A percentile compares a stretch with the other conserved stretches of the same genome.
Conservation (phyloP, 2,329 filamentous ascomycete genomes). For the Didymella sp. region DNA sequence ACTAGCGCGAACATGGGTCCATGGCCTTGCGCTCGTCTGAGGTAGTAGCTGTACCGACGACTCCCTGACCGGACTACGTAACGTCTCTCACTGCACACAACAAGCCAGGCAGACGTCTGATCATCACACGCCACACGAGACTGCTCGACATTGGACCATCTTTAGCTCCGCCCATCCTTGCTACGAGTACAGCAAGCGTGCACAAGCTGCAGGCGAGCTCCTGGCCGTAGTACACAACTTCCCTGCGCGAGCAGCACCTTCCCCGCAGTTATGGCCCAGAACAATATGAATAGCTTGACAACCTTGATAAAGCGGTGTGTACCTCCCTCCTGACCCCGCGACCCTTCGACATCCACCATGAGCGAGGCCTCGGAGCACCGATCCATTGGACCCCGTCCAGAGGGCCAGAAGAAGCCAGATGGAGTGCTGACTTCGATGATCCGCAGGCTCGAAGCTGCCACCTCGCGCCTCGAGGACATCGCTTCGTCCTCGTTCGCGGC, state of each 20-base stretch:
- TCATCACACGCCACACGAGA: slow-evolving; percentile 1
- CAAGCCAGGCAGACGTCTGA: slow-evolving; percentile 2
- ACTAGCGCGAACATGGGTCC: slow-evolving; percentile 14
- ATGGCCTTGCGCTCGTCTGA: slow-evolving; percentile 2
- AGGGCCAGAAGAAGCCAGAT: slow-evolving; percentile 35
- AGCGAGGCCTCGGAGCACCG: slow-evolving; percentile 14
- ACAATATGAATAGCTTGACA: slow-evolving; percentile 94
- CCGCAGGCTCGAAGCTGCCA: slow-evolving; percentile 91
- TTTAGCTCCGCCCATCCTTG: background rate
- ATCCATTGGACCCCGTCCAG: slow-evolving; percentile 25
- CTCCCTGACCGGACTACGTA: slow-evolving; percentile 8
- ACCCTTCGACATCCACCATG: slow-evolving; percentile 18
- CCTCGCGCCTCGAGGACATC: slow-evolving; percentile 94
- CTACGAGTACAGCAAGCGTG: slow-evolving; percentile 3
- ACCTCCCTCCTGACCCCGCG: slow-evolving; percentile 13
- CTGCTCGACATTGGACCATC: background rate
- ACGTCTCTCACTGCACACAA: background rate
- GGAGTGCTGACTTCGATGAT: slow-evolving; percentile 58
- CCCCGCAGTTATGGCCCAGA: slow-evolving; percentile 67
- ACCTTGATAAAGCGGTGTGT: slow-evolving; percentile 97
- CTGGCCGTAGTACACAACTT: slow-evolving; percentile 26
- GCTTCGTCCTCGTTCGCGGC: slow-evolving; percentile 72
- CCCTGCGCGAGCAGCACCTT: slow-evolving; percentile 39
- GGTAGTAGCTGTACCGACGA: slow-evolving; percentile 4
- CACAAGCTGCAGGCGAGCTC: slow-evolving; percentile 36